These are phyloP conservation scores for Wickerhamomyces xylosicus DNA, from an alignment of 805 yeast species.

Conservation along the genomic window DNA sequence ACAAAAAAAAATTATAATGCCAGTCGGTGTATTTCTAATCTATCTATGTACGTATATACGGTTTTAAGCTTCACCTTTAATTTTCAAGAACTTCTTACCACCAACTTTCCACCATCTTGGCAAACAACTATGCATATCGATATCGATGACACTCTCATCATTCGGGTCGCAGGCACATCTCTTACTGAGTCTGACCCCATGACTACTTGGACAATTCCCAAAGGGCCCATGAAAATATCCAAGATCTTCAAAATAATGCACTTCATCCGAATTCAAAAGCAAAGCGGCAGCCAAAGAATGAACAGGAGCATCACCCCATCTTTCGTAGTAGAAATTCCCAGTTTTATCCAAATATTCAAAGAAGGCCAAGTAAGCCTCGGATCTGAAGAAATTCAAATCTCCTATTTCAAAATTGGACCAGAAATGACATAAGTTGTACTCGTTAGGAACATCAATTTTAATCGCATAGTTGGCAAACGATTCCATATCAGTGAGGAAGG, in stretches of 20 bases:
- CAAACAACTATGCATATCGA: conserved; percentile 47
- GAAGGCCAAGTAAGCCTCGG: conserved; percentile 48
- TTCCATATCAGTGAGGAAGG: conserved; percentile 42
- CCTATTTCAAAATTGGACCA: conserved; percentile 86
- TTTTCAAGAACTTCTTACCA: conserved; percentile 47
- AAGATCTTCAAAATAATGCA: conserved; percentile 72
- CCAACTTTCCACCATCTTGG: conserved; percentile 72
- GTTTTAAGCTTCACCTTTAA: conserved; percentile 10
- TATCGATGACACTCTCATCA: conserved; percentile 31
- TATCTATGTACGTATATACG: no score
- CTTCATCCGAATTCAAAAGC: conserved; percentile 44
- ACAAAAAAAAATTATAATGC: no score
- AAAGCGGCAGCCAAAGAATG: conserved; percentile 64
- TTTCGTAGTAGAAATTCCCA: conserved; percentile 76
- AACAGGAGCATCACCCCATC: conserved; percentile 96
- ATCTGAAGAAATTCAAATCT: conserved; percentile 57
- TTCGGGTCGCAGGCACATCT: conserved; percentile 52
- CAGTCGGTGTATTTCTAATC: no score
- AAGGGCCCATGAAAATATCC: conserved; percentile 76
- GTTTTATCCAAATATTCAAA: conserved; percentile 54
- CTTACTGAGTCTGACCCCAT: conserved; percentile 37
- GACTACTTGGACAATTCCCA: conserved; percentile 46
- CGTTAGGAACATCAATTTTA: conserved; percentile 27
- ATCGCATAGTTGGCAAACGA: conserved; percentile 23
- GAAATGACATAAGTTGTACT: conserved; percentile 74